Base-by-base conservation (phyloP, 495 filamentous ascomycete genomes). In the Xylaria cubensis region DNA sequence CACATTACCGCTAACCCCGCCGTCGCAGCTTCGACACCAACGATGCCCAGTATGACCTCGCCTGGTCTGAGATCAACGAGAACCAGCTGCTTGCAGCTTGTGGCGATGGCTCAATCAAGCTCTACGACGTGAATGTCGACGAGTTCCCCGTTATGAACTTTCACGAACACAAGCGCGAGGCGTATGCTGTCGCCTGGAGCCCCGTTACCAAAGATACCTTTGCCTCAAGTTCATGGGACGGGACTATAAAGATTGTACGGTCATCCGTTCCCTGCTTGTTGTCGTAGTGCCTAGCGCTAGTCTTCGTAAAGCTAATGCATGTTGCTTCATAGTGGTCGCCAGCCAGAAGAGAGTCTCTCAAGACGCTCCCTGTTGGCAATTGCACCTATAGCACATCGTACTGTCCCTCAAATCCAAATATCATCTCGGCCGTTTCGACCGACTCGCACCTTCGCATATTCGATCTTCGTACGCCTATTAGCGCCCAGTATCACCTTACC, bases 21-120 rank as follows among this genome's bases (percentile, higher is more conserved):
- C 69, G 34, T 24, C 50, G 41, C 71, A 94, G 92, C 79, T 99
- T 92, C 83, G 95, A 97, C 76, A 99, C 96, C 44, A 96, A 98
- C 86, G 97, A 98, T 80, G 92, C 94, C 51, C 92, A 97, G 75
- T 99, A 94, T 82, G 96, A 99, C 82, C 86, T 93, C 50, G 86
- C 93, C 72, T 98, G 95, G 94, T 97, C 94, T 69, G 96, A 99
- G 82, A 86, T 92, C 66, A 92, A 99, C 86, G 94, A 97, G 85
- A 93, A 96, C 80, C 96, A 99, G 83, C 85, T 97, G 72, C 88
- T 94, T 19, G 89, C 92, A 3, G 97, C 93, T 3, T 91, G 90
- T 46, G 96, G 96, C 69, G 96, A 99, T 81, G 96, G 96, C 68
- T 93, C 92, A 71, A 88, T 99, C 79, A 98, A 97, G 83, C 90